A percentile compares a stretch with the other conserved stretches of the same genome.
These are phyloP conservation scores for Sporobolomyces phaffii DNA, from an alignment of 768 basidiomycete genomes.

Conservation along the genomic window DNA sequence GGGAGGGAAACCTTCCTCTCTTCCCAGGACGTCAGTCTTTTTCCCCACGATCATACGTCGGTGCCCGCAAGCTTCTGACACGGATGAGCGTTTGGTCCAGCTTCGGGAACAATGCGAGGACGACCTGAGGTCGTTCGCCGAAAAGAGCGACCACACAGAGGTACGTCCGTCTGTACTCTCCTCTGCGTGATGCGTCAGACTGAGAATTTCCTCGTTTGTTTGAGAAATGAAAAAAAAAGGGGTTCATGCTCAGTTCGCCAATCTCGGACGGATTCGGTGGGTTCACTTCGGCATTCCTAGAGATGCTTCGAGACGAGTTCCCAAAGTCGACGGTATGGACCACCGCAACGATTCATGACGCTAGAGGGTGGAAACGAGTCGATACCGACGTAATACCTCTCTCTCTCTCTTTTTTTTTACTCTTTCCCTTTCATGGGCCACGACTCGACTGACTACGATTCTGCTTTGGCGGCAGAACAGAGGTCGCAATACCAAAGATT, in stretches of 20 bases:
- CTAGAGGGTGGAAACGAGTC: slow-evolving; percentile 14
- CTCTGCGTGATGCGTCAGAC: too few species aligned
- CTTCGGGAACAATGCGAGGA: slow-evolving; percentile 26
- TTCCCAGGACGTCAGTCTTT: not conserved
- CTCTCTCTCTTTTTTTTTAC: not conserved
- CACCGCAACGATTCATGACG: slow-evolving; percentile 10
- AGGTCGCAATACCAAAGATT: slow-evolving; percentile 20
- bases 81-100: not conserved
- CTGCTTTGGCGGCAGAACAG: too few species aligned
- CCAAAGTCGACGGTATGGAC: slow-evolving; percentile 20
- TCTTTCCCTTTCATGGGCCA: too few species aligned
- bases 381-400: slow-evolving; percentile 12
- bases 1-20: slow-evolving; percentile 24
- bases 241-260: slow-evolving; percentile 23
- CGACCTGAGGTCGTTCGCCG: slow-evolving; percentile 25
- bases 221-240: too few species aligned
- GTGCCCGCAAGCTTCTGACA: not conserved
- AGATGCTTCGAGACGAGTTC: slow-evolving; percentile 34
- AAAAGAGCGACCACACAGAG: slow-evolving; percentile 27
- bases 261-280: slow-evolving; percentile 30
- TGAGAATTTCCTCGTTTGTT: too few species aligned
- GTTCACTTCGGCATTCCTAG: slow-evolving; percentile 25
- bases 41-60: not conserved
- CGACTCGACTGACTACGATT: too few species aligned
- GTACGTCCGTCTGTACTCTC: not conserved